A percentile compares a stretch with the other conserved stretches of the same genome.
Evolutionary conservation across 345 rosid genomes (phyloP).

Genomic region (Gossypium longicalyx): DNA sequence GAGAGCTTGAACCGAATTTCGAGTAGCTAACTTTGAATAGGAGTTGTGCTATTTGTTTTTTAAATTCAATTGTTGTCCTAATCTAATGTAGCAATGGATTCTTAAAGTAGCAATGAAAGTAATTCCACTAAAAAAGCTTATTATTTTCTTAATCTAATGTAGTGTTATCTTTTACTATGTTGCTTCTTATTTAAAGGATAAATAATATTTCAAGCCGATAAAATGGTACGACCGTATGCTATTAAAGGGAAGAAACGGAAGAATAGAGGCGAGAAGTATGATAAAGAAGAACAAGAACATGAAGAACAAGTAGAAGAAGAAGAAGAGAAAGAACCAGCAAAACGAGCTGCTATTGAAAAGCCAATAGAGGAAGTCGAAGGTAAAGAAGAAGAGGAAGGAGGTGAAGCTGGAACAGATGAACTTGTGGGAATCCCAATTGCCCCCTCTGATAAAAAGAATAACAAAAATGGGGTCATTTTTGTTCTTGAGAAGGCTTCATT

Average conservation of each 20-base stretch:
- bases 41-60: neutral
- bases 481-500: slow-evolving; percentile 69
- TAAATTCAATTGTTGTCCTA: too few species aligned
- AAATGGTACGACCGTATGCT: slow-evolving; percentile 66
- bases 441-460: slow-evolving; percentile 24
- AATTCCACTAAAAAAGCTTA: neutral
- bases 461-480: slow-evolving; percentile 48
- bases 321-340: slow-evolving; percentile 28
- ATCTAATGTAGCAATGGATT: neutral
- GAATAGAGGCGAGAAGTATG: slow-evolving; percentile 55
- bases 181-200: neutral
- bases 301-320: slow-evolving; percentile 29
- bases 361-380: slow-evolving; percentile 17
- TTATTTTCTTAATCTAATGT: neutral
- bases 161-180: neutral
- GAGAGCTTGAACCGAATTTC: neutral
- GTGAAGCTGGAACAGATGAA: slow-evolving; percentile 23
- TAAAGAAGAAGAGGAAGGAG: slow-evolving; percentile 21
- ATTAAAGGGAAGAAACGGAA: slow-evolving; percentile 60
- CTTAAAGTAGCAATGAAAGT: neutral
- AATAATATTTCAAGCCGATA: neutral
- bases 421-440: slow-evolving; percentile 37
- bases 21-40: neutral
- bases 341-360: slow-evolving; percentile 22
- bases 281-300: slow-evolving; percentile 42